Evolutionary conservation across 768 basidiomycete species (phyloP), one percentile per base, ranked within the genome.

Genomic region (Lanmaoa pseudosensibilis): DNA sequence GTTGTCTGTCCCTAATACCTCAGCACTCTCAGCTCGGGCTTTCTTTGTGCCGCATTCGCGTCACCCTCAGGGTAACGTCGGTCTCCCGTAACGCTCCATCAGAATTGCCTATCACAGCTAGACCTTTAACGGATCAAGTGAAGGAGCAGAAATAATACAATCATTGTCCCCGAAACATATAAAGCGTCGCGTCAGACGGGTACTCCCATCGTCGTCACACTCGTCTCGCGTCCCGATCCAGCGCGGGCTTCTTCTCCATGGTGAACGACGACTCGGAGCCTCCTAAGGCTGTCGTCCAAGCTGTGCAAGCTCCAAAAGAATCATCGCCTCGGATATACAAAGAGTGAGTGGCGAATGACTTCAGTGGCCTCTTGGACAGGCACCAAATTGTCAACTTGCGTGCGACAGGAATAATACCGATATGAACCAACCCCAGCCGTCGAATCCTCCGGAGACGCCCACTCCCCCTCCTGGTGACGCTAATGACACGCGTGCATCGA

Each of bases 401-500:
- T 44, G 34, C 19, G 25, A 46, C 46, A 68, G 60, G 48, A 48
- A 37, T 40, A 41, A 30, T 15, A 11, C 16, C 39, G 32, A 48
- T 46, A 27, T 21, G 16, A 51, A 32, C 43, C 55, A 56, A 15
- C 43, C 43, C 18, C 51, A 40, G 8, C n/a, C 12, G 4, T 44
- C 55, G 6, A 52, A 54, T 40, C 40, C 52, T 43, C 54, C 47
- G 0, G 56, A 55, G 5, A 54, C 56, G 2, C 60, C 57, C 9
- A 52, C 46, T 8, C 49, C 51, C 19, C 45, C 60, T 54, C 43
- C 40, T 41, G 27, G 43, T 21, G 25, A 10, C 21, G 18, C 39
- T 21, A 25, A 45, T 18, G 80, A 78, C 66, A 75, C 75, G 13
- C 82, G 77, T 60, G 70, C 80, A 23, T 61, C 71, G 5, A 81